Base-by-base conservation (phyloP, 768 basidiomycete genomes). In the Tricholoma flavovirens region DNA sequence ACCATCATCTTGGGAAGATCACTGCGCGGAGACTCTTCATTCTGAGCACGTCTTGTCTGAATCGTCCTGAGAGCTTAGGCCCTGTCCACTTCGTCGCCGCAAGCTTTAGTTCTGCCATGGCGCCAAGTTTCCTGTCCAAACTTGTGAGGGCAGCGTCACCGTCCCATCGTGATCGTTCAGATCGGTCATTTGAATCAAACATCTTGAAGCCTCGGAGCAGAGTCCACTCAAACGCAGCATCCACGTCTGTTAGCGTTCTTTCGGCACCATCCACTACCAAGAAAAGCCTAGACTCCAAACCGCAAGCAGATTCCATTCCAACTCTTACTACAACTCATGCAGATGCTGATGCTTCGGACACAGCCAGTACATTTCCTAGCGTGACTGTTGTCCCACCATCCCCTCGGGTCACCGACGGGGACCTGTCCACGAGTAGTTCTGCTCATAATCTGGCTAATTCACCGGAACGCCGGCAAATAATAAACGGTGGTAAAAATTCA, bases 301-400 rank as follows among this genome's bases (percentile, higher is more conserved):
- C 40, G 19, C 51, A 53, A n/a, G 54, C 49, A 17, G 50, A 51
- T 10, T 15, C 48, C 22, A 56, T 63, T 42, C 62, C 62, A 35
- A 63, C 59, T 9, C 33, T 67, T 43, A 64, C 62, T 35, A 71
- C 64, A 19, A 59, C 67, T n/a, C 51, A 26, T 17, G 57, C 60
- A 29, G 60, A 59, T n/a, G 62, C 51, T 2, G 51, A 49, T n/a
- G 58, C 59, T 21, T 46, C 60, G 33, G 71, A 69, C 42, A 69
- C 69, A 7, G 66, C 59, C 35, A 69, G 69, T 55, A 69, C 69
- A 5, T 71, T 73, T 58, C 74, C 73, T 15, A 77, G 72, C 57
- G 74, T 80, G 22, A 77, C 75, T 0, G 65, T 80, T 30, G 67
- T 78, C 22, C 79, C 78, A 22, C 78, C 78, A 5, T 75, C 76